Evolutionary conservation across 345 rosid species (phyloP).

Genomic region (Erucastrum elatum): DNA sequence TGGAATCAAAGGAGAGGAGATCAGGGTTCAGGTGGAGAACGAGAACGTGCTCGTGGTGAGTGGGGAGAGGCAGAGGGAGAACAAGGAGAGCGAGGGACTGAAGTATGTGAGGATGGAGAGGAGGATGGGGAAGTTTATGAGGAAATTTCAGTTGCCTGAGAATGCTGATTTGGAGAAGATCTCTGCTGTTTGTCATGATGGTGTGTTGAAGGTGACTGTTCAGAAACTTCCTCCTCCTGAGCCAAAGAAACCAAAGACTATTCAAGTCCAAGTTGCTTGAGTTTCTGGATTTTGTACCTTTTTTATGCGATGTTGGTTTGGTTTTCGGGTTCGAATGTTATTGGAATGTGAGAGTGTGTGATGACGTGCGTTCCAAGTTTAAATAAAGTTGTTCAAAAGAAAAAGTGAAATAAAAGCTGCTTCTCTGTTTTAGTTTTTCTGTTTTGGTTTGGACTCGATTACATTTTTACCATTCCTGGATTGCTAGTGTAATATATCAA

Average conservation of each 20-base stretch:
- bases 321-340: background rate
- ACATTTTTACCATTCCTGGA: too few species aligned
- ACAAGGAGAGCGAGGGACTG: constrained; percentile 56
- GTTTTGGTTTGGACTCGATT: too few species aligned
- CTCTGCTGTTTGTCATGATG: constrained; percentile 67
- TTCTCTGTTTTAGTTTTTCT: background rate
- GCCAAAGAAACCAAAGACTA: constrained; percentile 68
- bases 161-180: constrained; percentile 63
- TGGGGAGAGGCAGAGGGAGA: constrained; percentile 62
- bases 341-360: background rate
- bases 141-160: constrained; percentile 72
- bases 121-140: constrained; percentile 70
- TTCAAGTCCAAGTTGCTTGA: constrained; percentile 76
- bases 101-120: constrained; percentile 85
- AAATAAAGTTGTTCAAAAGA: too few species aligned
- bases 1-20: constrained; percentile 62
- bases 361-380: background rate
- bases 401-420: background rate
- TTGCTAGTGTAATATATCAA: too few species aligned
- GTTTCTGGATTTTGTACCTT: background rate
- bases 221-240: constrained; percentile 82
- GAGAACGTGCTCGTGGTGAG: constrained; percentile 63
- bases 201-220: constrained; percentile 73
- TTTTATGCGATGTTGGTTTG: background rate
- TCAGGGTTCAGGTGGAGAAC: constrained; percentile 77